Evolutionary conservation across 2,329 filamentous ascomycete genomes (phyloP).

Genomic region (Fusarium acutatum): DNA sequence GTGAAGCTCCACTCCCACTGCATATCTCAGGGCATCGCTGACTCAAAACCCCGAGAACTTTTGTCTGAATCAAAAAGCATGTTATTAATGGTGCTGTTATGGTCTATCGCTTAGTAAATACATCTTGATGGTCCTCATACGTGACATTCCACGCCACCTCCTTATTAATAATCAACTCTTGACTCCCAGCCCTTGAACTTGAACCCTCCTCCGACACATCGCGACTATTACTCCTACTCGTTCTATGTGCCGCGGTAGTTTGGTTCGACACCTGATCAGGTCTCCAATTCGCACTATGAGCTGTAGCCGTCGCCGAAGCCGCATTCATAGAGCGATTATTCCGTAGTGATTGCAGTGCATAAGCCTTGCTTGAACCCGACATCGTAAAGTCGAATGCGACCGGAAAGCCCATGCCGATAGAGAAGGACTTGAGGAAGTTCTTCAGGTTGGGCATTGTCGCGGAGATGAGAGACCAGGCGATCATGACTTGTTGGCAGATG

Average conservation of each 20-base stretch:
- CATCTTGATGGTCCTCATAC: constrained; percentile 12
- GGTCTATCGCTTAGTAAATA: neutral
- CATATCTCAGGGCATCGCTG: neutral
- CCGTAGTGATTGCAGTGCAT: constrained; percentile 28
- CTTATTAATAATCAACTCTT: constrained; percentile 35
- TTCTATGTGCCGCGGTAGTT: neutral
- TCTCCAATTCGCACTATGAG: constrained; percentile 23
- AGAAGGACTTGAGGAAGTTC: constrained; percentile 35
- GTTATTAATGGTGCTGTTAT: neutral
- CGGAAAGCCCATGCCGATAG: constrained; percentile 34
- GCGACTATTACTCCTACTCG: neutral
- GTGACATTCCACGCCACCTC: constrained; percentile 27
- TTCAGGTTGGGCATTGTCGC: constrained; percentile 33
- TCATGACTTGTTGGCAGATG: constrained; percentile 26
- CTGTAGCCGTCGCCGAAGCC: neutral
- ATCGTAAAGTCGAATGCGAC: constrained; percentile 15
- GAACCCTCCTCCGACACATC: constrained; percentile 20
- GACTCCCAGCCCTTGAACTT: constrained; percentile 26
- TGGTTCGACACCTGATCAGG: constrained; percentile 16
- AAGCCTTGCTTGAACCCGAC: neutral
- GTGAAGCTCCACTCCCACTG: neutral
- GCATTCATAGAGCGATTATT: constrained; percentile 8
- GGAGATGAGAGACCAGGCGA: constrained; percentile 32
- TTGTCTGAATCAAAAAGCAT: neutral
- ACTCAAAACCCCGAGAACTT: neutral